Evolutionary conservation across 169 alveolate genomes (phyloP).

Genomic region (Cyclospora cayetanensis): DNA sequence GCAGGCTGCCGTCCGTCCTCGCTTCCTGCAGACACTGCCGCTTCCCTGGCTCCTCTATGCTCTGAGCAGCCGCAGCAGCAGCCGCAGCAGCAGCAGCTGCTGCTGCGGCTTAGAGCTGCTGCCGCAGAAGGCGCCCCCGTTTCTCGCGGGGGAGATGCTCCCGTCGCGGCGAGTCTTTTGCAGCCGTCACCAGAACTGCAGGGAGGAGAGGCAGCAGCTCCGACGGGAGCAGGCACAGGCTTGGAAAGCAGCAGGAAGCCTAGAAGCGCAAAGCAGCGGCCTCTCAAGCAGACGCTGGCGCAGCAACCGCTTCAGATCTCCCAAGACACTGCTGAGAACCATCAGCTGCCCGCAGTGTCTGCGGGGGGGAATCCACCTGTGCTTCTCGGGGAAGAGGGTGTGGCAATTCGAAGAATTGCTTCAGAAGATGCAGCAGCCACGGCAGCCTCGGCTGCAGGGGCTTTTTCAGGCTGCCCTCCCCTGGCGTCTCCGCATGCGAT

Average conservation of each 20-base stretch:
- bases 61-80: not conserved
- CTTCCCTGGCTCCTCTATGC: not conserved
- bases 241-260: not conserved
- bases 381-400: no score
- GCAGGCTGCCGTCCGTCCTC: not conserved
- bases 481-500: no score
- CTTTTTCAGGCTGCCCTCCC: no score
- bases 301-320: slow-evolving; percentile 8
- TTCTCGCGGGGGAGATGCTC: not conserved
- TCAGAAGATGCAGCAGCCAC: no score
- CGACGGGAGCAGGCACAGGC: not conserved
- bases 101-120: not conserved
- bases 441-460: no score
- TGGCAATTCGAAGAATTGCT: no score
- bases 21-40: not conserved
- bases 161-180: not conserved
- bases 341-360: no score
- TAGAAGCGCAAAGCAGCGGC: slow-evolving; percentile 10
- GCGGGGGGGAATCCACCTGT: no score
- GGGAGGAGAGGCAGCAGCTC: not conserved
- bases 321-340: no score
- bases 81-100: slow-evolving; percentile 22
- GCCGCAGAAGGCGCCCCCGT: slow-evolving; percentile 17
- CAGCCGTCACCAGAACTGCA: not conserved
- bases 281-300: not conserved